Evolutionary conservation across 805 yeast species (phyloP).

Genomic region (Clavispora santaluciae): DNA sequence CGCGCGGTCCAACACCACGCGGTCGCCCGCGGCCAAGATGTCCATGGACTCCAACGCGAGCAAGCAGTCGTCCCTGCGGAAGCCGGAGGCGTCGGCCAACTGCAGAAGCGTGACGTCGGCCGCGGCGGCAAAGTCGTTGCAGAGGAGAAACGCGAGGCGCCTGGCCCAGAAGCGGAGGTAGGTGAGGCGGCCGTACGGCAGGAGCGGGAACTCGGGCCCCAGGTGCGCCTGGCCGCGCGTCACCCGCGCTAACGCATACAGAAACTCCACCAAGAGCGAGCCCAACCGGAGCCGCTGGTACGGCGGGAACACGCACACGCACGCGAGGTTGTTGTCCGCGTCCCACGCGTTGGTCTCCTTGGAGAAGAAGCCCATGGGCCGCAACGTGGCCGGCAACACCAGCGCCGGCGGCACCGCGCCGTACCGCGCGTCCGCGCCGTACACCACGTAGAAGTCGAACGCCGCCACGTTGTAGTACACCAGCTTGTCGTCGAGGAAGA

Average conservation of each 20-base stretch:
- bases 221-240: constrained; percentile 58
- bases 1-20: constrained; percentile 15
- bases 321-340: constrained; percentile 75
- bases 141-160: constrained; percentile 21
- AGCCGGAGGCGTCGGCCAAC: constrained; percentile 55
- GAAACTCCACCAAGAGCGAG: constrained; percentile 72
- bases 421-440: constrained; percentile 37
- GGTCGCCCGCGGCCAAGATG: constrained; percentile 12
- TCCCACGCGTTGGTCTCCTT: constrained; percentile 79
- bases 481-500: constrained; percentile 86
- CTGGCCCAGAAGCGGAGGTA: constrained; percentile 76
- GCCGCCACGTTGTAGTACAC: constrained; percentile 74
- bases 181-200: constrained; percentile 71
- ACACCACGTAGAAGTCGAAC: constrained; percentile 75
- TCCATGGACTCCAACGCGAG: constrained; percentile 55
- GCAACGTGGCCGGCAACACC: constrained; percentile 3
- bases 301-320: constrained; percentile 89
- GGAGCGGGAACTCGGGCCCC: constrained; percentile 90
- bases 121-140: constrained; percentile 6
- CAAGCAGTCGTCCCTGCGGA: constrained; percentile 57
- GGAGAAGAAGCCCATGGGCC: constrained; percentile 78
- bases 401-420: constrained; percentile 7
- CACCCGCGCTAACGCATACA: constrained; percentile 62
- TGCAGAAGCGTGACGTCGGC: constrained; percentile 40
- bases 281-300: constrained; percentile 79